A percentile compares a stretch with the other conserved stretches of the same genome.
phyloP scores from a whole-genome alignment of 2,329 filamentous ascomycete genomes.

The Ustulina deusta region DNA sequence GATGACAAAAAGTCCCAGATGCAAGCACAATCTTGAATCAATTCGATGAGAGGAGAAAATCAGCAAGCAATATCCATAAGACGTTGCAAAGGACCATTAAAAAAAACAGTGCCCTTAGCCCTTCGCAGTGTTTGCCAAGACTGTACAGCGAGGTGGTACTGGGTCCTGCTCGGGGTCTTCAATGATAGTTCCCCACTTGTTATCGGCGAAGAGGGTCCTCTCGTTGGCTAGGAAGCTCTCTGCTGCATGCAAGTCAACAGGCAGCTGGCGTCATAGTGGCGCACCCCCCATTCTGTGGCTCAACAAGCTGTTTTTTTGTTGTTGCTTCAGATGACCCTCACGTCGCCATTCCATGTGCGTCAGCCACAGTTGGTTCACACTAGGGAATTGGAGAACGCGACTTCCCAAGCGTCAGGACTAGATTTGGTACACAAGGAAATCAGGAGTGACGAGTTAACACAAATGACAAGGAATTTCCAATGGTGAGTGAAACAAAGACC shows the following conservation, averaged over 20 bases:
- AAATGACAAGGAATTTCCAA: constrained; percentile 1
- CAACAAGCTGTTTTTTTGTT: neutral
- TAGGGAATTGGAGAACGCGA: constrained; percentile 17
- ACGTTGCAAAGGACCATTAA: constrained; percentile 7
- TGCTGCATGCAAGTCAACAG: constrained; percentile 26
- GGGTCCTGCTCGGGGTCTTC: neutral
- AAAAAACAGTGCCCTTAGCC: constrained; percentile 4
- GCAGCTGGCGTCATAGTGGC: neutral
- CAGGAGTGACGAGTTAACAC: neutral
- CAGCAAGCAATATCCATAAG: constrained; percentile 22
- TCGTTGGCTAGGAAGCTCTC: constrained; percentile 36
- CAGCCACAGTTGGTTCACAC: constrained; percentile 25
- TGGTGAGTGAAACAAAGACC: constrained; percentile 17
- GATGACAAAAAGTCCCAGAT: constrained; percentile 4
- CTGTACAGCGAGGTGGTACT: neutral
- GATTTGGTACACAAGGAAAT: neutral
- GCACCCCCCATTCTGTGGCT: constrained; percentile 19
- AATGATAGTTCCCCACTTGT: constrained; percentile 33
- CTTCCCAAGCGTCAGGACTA: neutral
- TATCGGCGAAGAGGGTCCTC: constrained; percentile 23
- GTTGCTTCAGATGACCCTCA: no score
- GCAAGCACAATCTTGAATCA: neutral
- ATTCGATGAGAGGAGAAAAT: constrained; percentile 30
- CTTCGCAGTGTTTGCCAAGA: constrained; percentile 30
- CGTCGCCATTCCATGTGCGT: constrained; percentile 16